Base-by-base conservation (phyloP, 805 yeast genomes). In the Candida orba region DNA sequence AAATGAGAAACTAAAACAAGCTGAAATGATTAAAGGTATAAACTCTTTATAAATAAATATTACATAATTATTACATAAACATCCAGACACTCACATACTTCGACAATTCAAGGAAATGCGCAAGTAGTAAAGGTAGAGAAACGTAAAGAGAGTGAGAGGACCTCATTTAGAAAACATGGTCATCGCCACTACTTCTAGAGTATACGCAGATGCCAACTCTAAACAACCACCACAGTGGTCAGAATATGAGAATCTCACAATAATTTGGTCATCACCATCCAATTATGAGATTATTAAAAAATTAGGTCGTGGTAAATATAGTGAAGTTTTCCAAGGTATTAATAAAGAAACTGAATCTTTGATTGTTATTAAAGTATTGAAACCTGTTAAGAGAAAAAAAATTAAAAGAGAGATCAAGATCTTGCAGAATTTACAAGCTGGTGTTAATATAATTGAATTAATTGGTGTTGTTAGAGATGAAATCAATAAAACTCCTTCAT, bases 301-400 rank as follows among this genome's bases (percentile, higher is more conserved):
- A 62, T 75, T 90, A 40, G 97, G 97, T 10, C 75, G 96, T 45
- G 97, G 97, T 40, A 88, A 88, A 65, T 90, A 90, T 62, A 84
- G 95, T 14, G 97, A 90, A 66, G 97, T 90, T 39, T 90, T 90
- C 57, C 78, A 87, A 52, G 97, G 96, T 7, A 73, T 84, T 34
- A 79, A 84, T 53, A 68, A 82, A 17, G 60, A 72, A 35, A 74
- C 75, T 45, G 78, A 81, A 43, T 71, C 73, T 42, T 72, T 79
- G 42, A 79, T 90, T 54, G 96, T 90, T 41, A 85, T 90, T 58
- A 90, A 90, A 65, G 96, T 88, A 22, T 73, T 90, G 57, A 90
- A 90, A 62, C 97, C 97, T 2, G 96, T 90, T 29, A 89, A 89
- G 66, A 71, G 89, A 62, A 89, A 89, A 74, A 90, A 90, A 68